Conservation (phyloP, 768 basidiomycete genomes). For the Pilatotrama ljubarskyi region DNA sequence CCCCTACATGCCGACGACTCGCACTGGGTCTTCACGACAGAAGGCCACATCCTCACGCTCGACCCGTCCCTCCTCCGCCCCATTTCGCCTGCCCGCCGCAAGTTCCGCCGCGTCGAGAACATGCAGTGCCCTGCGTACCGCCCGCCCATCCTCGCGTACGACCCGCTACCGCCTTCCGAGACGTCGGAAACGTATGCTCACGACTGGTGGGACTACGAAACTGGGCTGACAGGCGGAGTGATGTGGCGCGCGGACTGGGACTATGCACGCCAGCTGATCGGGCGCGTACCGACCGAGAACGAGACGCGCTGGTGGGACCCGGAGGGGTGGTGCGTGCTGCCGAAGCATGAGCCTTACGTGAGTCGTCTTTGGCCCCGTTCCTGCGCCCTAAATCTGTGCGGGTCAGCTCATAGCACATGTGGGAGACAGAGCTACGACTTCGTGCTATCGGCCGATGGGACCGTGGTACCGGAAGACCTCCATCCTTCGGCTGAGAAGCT, state of each 20-base stretch:
- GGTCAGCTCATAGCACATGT: not conserved
- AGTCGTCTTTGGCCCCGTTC: slow-evolving; percentile 29
- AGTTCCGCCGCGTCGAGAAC: slow-evolving; percentile 60
- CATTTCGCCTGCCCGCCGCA: slow-evolving; percentile 57
- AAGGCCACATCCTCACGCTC: slow-evolving; percentile 85
- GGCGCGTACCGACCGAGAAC: slow-evolving; percentile 45
- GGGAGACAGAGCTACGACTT: slow-evolving; percentile 73
- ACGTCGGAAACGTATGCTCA: no score
- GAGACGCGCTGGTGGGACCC: slow-evolving; percentile 64
- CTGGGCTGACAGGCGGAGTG: slow-evolving; percentile 66
- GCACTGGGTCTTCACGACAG: slow-evolving; percentile 92
- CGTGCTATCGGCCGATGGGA: slow-evolving; percentile 64
- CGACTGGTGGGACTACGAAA: slow-evolving; percentile 29
- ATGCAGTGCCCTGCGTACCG: slow-evolving; percentile 77
- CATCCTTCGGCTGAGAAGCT: slow-evolving; percentile 71
- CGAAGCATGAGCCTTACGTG: slow-evolving; percentile 68
- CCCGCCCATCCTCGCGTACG: slow-evolving; percentile 40
- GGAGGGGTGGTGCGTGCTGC: slow-evolving; percentile 75
- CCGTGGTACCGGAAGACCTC: slow-evolving; percentile 60
- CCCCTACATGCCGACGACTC: slow-evolving; percentile 72
- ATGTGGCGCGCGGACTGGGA: slow-evolving; percentile 75
- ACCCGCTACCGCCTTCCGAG: slow-evolving; percentile 7
- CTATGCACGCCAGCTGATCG: slow-evolving; percentile 74
- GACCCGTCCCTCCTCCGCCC: slow-evolving; percentile 54
- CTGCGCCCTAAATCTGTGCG: not conserved